Percentiles rank a stretch among this genome's conserved stretches.
Evolutionary conservation across 805 yeast genomes (phyloP).

Genomic region (Wilhelminamyces savonicus): DNA sequence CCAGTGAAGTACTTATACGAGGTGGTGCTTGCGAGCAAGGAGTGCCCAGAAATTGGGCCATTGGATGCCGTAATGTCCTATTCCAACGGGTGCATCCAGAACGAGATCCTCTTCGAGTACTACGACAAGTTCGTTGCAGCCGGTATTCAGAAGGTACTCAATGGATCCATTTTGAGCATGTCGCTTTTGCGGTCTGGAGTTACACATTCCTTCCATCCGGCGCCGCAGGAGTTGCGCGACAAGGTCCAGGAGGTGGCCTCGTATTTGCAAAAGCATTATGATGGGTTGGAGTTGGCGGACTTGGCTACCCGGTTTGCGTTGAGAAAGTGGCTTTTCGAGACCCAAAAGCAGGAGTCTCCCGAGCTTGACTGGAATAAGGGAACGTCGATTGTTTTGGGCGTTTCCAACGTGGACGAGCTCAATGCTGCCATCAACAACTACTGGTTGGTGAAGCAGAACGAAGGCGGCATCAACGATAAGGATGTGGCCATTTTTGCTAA

Average conservation of each 20-base stretch:
- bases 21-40: constrained; percentile 37
- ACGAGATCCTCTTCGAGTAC: constrained; percentile 44
- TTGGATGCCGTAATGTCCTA: constrained; percentile 76
- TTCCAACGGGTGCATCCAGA: constrained; percentile 78
- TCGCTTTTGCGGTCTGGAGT: constrained; percentile 64
- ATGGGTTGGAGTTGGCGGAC: constrained; percentile 65
- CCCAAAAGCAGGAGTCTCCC: constrained; percentile 6
- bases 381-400: constrained; percentile 71
- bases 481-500: constrained; percentile 41
- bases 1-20: constrained; percentile 65
- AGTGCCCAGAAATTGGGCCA: constrained; percentile 44
- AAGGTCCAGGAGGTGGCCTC: constrained; percentile 44
- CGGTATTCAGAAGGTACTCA: constrained; percentile 53
- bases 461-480: constrained; percentile 21
- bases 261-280: constrained; percentile 25
- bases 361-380: constrained; percentile 16
- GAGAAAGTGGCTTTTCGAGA: constrained; percentile 44
- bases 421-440: constrained; percentile 55
- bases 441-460: constrained; percentile 36
- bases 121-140: constrained; percentile 43
- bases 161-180: constrained; percentile 87
- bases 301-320: constrained; percentile 75
- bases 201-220: constrained; percentile 81
- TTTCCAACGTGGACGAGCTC: constrained; percentile 59
- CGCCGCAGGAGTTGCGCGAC: constrained; percentile 47